A percentile compares a stretch with the other conserved stretches of the same genome.
phyloP scores from a whole-genome alignment of 768 basidiomycete genomes.

The Collybiopsis confluens region DNA sequence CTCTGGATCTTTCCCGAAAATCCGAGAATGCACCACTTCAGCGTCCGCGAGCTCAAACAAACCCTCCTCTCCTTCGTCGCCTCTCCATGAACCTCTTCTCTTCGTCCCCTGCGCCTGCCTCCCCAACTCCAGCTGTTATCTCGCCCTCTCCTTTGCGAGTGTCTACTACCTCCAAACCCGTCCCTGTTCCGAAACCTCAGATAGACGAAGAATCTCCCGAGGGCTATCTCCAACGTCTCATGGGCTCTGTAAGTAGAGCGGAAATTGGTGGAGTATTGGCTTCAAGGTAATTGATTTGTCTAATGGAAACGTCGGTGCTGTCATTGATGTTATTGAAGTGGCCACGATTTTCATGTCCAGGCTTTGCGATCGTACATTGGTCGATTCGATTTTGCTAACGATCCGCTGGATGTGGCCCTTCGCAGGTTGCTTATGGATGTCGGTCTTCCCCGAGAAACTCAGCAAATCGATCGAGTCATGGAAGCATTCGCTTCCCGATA shows the following conservation, averaged over 20 bases:
- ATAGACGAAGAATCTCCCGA: constrained; percentile 63
- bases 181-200: constrained; percentile 47
- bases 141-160: constrained; percentile 36
- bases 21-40: constrained; percentile 16
- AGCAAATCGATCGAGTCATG: constrained; percentile 97
- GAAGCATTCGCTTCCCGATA: constrained; percentile 92
- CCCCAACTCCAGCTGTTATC: constrained; percentile 19
- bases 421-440: constrained; percentile 89
- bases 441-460: constrained; percentile 90
- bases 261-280: constrained; percentile 82
- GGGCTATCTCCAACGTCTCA: constrained; percentile 62
- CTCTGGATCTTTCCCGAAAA: constrained; percentile 1
- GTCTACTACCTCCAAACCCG: constrained; percentile 38
- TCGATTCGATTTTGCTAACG: constrained; percentile 71
- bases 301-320: neutral
- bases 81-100: constrained; percentile 65
- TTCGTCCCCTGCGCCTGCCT: constrained; percentile 26
- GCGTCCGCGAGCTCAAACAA: constrained; percentile 42
- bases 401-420: constrained; percentile 89
- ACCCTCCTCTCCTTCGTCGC: constrained; percentile 67
- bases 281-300: constrained; percentile 51
- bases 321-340: constrained; percentile 35
- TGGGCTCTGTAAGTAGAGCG: constrained; percentile 61
- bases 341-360: constrained; percentile 62
- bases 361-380: constrained; percentile 71